Base-by-base conservation (phyloP, 1,284 basidiomycete species). In the Trametes versicolor region DNA sequence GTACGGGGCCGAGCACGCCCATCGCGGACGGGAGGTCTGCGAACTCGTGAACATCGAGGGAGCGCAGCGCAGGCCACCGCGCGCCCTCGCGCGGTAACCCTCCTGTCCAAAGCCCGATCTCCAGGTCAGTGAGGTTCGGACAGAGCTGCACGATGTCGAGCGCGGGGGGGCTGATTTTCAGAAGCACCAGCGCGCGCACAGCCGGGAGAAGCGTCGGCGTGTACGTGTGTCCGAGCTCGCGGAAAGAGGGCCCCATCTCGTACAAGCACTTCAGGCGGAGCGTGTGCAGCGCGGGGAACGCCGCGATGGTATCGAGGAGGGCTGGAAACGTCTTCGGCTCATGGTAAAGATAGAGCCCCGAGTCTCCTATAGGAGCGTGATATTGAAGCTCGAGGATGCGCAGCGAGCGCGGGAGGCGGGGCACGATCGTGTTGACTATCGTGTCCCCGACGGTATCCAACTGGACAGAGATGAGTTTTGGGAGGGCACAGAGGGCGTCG, bases 71-170 rank as follows among this genome's bases (percentile, higher is more conserved):
- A 17, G 43, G 43, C 43, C 43, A 45, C 8, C 19, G 43, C 19
- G 43, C 43, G 19, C 43, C 43, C 43, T 17, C 8, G 12, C 15
- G 15, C 43, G 43, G 43, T 12, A 12, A 41, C 8, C 8, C 12
- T 9, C 3, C 12, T 19, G 43, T 1, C 19, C 8, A 21, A 19
- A 45, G 43, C 8, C 19, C 19, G 43, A 19, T 7, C 15, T n/a
- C 12, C 2, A 45, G 17, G 19, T 17, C 19, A 19, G 17, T 45
- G 8, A 45, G 17, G 19, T 8, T 17, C 19, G 43, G 43, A 21
- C 43, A 45, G 43, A 45, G 43, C 43, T 45, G 43, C 15, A 49
- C 48, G 13, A 49, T 7, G 15, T 49, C 48, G 25, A 49, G 48
- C 12, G 13, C 13, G 2, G 25, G 3, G 6, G 48, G 13, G 2